A percentile compares a stretch with the other conserved stretches of the same genome.
Evolutionary conservation across 1,139 yeast species (phyloP).

Genomic region (Yamadazyma diospyri): DNA sequence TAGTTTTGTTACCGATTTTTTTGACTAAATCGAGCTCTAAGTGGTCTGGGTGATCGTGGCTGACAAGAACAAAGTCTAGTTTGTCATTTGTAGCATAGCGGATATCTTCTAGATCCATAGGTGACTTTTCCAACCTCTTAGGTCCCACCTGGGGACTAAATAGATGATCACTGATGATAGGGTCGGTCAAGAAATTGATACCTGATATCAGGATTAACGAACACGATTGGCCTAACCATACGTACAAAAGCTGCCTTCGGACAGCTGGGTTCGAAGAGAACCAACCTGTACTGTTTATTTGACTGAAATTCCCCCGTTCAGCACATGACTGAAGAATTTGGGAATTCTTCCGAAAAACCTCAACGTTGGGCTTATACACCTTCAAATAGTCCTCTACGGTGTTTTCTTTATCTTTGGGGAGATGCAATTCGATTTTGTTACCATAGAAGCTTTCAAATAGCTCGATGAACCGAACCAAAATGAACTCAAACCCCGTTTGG

Average conservation of each 20-base stretch:
- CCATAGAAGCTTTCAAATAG: constrained; percentile 63
- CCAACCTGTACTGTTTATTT: constrained; percentile 12
- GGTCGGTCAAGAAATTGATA: constrained; percentile 78
- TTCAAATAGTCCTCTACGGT: constrained; percentile 57
- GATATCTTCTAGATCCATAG: constrained; percentile 61
- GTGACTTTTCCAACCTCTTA: constrained; percentile 69
- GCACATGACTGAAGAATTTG: constrained; percentile 28
- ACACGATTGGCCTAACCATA: constrained; percentile 95
- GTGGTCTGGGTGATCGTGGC: constrained; percentile 96
- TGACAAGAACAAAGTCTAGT: constrained; percentile 72
- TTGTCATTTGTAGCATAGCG: constrained; percentile 45
- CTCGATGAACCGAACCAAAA: constrained; percentile 67
- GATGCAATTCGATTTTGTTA: constrained; percentile 48
- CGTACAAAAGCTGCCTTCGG: constrained; percentile 54
- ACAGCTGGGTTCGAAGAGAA: constrained; percentile 23
- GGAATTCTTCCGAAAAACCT: constrained; percentile 34
- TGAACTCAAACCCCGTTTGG: constrained; percentile 84
- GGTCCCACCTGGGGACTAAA: constrained; percentile 72
- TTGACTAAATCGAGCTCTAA: constrained; percentile 61
- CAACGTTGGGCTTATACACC: constrained; percentile 54
- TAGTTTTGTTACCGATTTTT: constrained; percentile 54
- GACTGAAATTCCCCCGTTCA: constrained; percentile 18
- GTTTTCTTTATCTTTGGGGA: constrained; percentile 42
- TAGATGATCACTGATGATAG: constrained; percentile 68
- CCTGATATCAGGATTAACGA: constrained; percentile 70